Percentiles rank a stretch among this genome's conserved stretches.
phyloP scores from a whole-genome alignment of 1,284 basidiomycete species.

The Cerrena zonata region DNA sequence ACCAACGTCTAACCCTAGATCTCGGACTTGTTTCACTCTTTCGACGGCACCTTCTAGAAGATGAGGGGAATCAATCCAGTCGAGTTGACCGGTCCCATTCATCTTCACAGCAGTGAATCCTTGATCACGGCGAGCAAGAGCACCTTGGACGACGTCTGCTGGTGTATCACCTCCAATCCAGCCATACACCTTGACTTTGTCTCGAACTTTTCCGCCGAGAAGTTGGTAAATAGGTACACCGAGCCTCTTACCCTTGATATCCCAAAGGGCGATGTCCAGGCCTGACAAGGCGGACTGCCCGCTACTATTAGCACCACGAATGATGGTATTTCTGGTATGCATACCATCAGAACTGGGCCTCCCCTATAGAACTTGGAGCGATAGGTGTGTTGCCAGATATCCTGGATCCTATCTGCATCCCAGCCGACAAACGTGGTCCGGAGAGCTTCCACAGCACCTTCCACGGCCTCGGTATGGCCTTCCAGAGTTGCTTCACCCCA shows the following conservation, averaged over 20 bases:
- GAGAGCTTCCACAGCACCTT: constrained; percentile 65
- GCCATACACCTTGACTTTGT: constrained; percentile 54
- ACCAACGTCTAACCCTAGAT: constrained; percentile 62
- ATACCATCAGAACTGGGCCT: constrained; percentile 67
- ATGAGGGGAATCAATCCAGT: constrained; percentile 47
- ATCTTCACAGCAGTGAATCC: constrained; percentile 77
- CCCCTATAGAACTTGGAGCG: constrained; percentile 69
- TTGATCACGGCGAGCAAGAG: constrained; percentile 56
- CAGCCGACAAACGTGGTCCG: constrained; percentile 58
- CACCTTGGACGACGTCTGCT: constrained; percentile 55
- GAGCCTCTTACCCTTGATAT: constrained; percentile 75
- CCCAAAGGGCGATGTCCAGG: constrained; percentile 56
- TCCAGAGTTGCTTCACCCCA: constrained; percentile 68
- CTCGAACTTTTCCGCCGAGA: constrained; percentile 66
- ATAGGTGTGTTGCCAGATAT: constrained; percentile 66
- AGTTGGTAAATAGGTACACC: constrained; percentile 73
- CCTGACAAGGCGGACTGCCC: constrained; percentile 49
- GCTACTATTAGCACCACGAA: constrained; percentile 10
- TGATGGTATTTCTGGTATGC: not conserved
- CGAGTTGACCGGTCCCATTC: constrained; percentile 52
- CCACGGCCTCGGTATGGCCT: constrained; percentile 73
- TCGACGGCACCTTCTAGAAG: constrained; percentile 52
- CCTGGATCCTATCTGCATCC: constrained; percentile 67
- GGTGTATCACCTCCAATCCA: constrained; percentile 76
- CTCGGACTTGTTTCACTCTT: constrained; percentile 59